A percentile compares a stretch with the other conserved stretches of the same genome.
Conservation (phyloP, 257 asterid genomes). For the Leptodermis oblonga region DNA sequence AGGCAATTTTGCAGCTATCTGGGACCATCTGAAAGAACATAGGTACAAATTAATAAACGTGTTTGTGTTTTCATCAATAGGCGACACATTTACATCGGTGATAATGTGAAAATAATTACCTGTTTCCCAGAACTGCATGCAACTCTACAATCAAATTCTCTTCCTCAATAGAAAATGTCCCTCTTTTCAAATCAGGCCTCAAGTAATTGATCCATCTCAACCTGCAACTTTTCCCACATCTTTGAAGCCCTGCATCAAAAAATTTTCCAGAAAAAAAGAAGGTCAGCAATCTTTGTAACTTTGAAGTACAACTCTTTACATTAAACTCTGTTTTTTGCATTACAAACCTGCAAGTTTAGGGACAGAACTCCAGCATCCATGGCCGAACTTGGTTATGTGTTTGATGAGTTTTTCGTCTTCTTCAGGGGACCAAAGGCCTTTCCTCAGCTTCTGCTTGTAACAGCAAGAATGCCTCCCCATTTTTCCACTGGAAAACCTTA, state of each 20-base stretch:
- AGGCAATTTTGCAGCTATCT: constrained; percentile 79
- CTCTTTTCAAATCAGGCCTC: constrained; percentile 89
- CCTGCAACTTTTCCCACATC: constrained; percentile 97
- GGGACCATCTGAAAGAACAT: constrained; percentile 67
- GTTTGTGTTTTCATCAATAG: too few relatives aligned
- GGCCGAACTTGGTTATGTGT: constrained; percentile 76
- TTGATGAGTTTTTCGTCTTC: constrained; percentile 92
- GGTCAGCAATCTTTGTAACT: background rate
- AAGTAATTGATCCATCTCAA: constrained; percentile 87
- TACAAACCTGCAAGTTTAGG: constrained; percentile 80
- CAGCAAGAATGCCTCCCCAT: constrained; percentile 98
- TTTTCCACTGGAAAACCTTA: constrained; percentile 15
- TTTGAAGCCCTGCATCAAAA: constrained; percentile 46
- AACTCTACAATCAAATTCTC: constrained; percentile 73
- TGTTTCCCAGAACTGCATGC: constrained; percentile 93
- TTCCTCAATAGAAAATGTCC: constrained; percentile 82
- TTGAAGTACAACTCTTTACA: too few relatives aligned
- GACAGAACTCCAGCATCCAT: constrained; percentile 99
- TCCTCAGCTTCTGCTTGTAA: constrained; percentile 77
- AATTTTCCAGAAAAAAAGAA: background rate
- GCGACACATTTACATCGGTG: too few relatives aligned
- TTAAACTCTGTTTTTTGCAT: background rate
- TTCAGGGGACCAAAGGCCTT: constrained; percentile 98
- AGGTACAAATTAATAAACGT: too few relatives aligned
- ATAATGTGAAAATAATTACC: too few relatives aligned